Evolutionary conservation across 805 yeast genomes (phyloP), one percentile per base, ranked within the genome.

Genomic region (Lipomyces orientalis): DNA sequence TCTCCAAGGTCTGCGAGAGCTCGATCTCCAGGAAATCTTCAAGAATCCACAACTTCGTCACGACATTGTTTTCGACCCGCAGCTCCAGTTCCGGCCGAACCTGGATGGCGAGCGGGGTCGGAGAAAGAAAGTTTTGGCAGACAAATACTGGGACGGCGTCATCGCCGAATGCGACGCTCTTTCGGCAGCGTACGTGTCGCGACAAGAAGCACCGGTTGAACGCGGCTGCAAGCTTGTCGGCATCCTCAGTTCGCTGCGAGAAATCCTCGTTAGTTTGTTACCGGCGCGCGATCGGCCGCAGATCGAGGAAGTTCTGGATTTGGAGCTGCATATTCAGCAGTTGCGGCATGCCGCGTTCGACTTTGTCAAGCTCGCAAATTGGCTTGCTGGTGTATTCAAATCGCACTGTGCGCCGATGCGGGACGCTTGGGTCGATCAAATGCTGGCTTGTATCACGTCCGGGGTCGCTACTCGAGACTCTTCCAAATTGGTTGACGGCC

Each of bases 371-470:
- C 83, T 92, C 73, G 85, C 93, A 1, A 82, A 83, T 65, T 90
- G 96, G 94, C 82, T 93, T 54, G 87, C 91, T 1, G 82, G 84
- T 39, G 86, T 92, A 39, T 89, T 94, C 79, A 91, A 93, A 79
- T 87, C 88, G 62, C 97, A 91, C 77, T 93, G 97, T 79, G 97
- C 97, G 6, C 98, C 98, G 69, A 92, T 92, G 96, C 85, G 98
- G 76, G 97, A 91, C 78, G 80, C 86, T 54, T 89, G 95, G 93
- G 97, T 93, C 49, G 90, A 87, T 73, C 91, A 89, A 73, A 91
- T 93, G 95, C 86, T 86, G 59, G 73, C 76, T 12, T 85, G 85
- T 73, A 87, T 90, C 39, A 46, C 52, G 31, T 46, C 58, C 35
- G 70, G 66, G n/a, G 70, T 63, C 35, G 60, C 51, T 29, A 31